Conservation (phyloP, 148 eudicot species). For the Vaccinium macrocarpon region DNA sequence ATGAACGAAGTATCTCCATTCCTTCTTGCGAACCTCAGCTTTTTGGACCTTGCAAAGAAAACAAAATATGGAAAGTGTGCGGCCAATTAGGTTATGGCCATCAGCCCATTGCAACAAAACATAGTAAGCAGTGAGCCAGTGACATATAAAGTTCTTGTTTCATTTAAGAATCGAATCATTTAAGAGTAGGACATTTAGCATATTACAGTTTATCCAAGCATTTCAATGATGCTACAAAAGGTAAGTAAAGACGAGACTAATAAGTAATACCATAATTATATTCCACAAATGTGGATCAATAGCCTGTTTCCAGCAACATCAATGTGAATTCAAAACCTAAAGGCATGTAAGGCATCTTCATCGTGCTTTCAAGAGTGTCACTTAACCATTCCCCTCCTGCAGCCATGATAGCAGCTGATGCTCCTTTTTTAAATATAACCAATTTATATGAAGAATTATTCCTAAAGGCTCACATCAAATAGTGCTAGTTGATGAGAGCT, state of each 20-base stretch:
- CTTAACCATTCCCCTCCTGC: no score
- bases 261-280: background rate
- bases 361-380: background rate
- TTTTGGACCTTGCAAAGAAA: conserved; percentile 69
- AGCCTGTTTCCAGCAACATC: conserved; percentile 11
- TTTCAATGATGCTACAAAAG: background rate
- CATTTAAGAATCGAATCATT: background rate
- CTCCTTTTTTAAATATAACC: no score
- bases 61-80: conserved; percentile 1
- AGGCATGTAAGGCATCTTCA: background rate
- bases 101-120: background rate
- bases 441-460: no score
- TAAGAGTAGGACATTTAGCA: background rate
- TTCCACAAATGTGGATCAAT: background rate
- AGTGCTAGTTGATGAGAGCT: no score
- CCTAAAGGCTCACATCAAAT: no score
- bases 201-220: background rate
- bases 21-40: conserved; percentile 73
- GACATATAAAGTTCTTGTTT: background rate
- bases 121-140: background rate
- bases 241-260: background rate
- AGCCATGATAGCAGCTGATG: no score
- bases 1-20: conserved; percentile 94
- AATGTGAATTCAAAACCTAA: background rate
- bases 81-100: conserved; percentile 7